Conservation (phyloP, 495 filamentous ascomycete genomes). For the Hypoxylon lenormandii region DNA sequence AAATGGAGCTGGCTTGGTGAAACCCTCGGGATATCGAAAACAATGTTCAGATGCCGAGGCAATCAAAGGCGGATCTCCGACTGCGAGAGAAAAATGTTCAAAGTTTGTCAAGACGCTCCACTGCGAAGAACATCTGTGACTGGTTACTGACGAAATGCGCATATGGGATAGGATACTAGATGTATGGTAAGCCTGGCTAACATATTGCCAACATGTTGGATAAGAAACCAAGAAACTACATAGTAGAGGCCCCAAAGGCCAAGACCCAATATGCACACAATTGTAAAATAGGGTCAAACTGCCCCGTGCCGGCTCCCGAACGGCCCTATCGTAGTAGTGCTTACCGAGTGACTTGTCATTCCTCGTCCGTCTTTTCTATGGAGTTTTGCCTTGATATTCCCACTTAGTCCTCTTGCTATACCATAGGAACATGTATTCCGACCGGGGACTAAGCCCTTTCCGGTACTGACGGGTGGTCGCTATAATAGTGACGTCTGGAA, state of each 20-base stretch:
- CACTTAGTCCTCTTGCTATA: slow-evolving; percentile 19
- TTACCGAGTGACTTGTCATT: slow-evolving; percentile 22
- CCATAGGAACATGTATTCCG: slow-evolving; percentile 2
- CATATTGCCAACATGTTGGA: too few relatives aligned
- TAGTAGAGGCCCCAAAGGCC: too few relatives aligned
- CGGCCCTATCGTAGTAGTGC: neutral
- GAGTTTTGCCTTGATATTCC: slow-evolving; percentile 24
- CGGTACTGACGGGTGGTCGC: slow-evolving; percentile 11
- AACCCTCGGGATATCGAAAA: neutral
- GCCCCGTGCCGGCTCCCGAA: slow-evolving; percentile 22
- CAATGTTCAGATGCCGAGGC: too few relatives aligned
- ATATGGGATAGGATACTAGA: slow-evolving; percentile 7
- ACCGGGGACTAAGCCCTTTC: slow-evolving; percentile 27
- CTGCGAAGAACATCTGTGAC: slow-evolving; percentile 9
- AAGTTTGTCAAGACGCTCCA: slow-evolving; percentile 13
- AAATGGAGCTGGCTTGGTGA: neutral
- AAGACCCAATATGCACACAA: slow-evolving; percentile 8
- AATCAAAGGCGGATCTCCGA: slow-evolving; percentile 9
- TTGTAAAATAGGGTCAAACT: neutral
- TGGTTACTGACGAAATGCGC: slow-evolving; percentile 15
- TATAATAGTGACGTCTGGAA: slow-evolving; percentile 16
- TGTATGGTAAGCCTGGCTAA: slow-evolving; percentile 9
- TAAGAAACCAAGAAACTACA: too few relatives aligned
- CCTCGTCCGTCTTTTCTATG: slow-evolving; percentile 12
- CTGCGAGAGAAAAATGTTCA: neutral